Evolutionary conservation across 75 land plant species (phyloP), one percentile per base, ranked within the genome.

Genomic region (Gnetum montanum): DNA sequence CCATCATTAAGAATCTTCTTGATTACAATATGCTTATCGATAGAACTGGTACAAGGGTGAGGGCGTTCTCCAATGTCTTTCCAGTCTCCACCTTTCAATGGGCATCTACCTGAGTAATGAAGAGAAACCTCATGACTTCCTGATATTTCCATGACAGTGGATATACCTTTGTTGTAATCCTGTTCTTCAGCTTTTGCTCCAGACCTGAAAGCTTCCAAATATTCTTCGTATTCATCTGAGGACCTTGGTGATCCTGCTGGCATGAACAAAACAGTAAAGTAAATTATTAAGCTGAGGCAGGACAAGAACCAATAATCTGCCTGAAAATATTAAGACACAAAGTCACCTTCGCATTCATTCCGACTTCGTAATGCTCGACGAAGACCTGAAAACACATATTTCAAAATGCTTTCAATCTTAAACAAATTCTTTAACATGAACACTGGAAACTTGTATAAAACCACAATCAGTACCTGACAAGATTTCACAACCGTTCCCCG

Each of bases 11-110:
- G 70, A 31, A 94, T 88, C 44, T 66, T 55, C 61, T 79, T 85
- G 51, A 59, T 80, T 43, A 52, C 69, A 31, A 48, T 55, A 49
- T 56, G 24, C 62, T 62, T 83, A 55, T 81, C 87, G 18, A 52
- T 15, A 52, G 31, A 18, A 3, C n/a, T 15, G 8, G 19, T 31
- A 13, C 13, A 16, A 11, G 31, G 22, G 20, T 54, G 33, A 13
- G 13, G 4, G 4, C 13, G 3, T 43, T 82, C 90, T 62, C 70
- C 85, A 65, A 71, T 74, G 38, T 81, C 70, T 67, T 70, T 89
- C 98, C 96, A 94, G 51, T 94, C 98, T 30, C 98, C 96, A 60
- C 91, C 98, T 59, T 71, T 80, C 52, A 77, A 76, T 36, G 98
- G 69, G 83, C 89, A 93, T 51, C 56, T 76, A 28, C 80, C 65